Evolutionary conservation across 768 basidiomycete species (phyloP), one percentile per base, ranked within the genome.

Genomic region (Serendipita sp.): DNA sequence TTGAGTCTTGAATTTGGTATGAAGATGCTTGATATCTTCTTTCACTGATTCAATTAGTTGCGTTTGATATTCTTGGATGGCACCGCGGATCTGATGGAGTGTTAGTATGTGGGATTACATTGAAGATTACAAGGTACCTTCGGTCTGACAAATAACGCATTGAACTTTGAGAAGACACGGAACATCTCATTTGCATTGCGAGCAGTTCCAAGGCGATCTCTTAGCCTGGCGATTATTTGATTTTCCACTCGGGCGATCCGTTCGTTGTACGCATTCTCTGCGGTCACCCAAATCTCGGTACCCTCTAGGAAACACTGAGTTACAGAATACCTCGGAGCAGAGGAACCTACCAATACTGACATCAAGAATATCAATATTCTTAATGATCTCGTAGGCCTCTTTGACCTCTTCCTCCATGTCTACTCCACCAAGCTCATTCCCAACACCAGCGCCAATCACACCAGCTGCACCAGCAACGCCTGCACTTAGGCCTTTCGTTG

Each of bases 171-270:
- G 74, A 99, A 98, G 50, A 98, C 95, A 62, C 95, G 81, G 76
- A 99, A 98, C 96, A 98, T 99, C 76, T 98, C 96, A 72, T 96
- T 95, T 15, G 96, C 95, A 72, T 97, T 99, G 36, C 93, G 78
- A 27, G 96, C 96, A 15, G 92, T 95, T 13, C 92, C 96, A 10
- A 98, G 79, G 65, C 91, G 80, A 74, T 97, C 95, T 29, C 95
- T 81, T 53, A 99, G 74, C 37, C 91, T 80, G 15, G 95, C 88
- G 72, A 98, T 98, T 71, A 98, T 98, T 73, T 97, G 95, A 75
- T 97, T 97, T 76, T 99, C 96, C 18, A 99, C 95, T 11, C 95
- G 80, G 1, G 96, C 88, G 29, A 98, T 94, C 23, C 94, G 86
- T 74, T 98, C 95, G 69, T 97, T 98, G 73, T 99, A 99, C 3